Conservation (phyloP, 768 basidiomycete genomes). For the Pleurotus tuoliensis region DNA sequence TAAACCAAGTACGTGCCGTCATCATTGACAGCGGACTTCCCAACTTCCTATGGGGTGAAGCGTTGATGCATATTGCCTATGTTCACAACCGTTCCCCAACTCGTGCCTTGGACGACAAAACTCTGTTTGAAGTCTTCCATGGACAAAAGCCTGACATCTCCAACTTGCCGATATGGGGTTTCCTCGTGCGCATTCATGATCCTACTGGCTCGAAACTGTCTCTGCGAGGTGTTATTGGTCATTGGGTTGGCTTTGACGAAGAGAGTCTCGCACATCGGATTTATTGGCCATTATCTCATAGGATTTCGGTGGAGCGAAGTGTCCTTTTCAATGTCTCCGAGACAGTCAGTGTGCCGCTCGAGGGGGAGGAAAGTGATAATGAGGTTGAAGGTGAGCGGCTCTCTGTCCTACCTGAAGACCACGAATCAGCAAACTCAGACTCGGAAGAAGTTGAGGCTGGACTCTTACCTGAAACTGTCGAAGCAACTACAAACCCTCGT, state of each 20-base stretch:
- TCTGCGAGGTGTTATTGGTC: slow-evolving; percentile 18
- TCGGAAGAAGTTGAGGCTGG: neutral
- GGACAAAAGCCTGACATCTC: slow-evolving; percentile 25
- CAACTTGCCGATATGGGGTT: slow-evolving; percentile 25
- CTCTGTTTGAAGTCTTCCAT: slow-evolving; percentile 19
- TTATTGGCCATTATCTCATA: slow-evolving; percentile 26
- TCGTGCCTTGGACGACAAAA: slow-evolving; percentile 16
- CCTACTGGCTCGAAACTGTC: slow-evolving; percentile 20
- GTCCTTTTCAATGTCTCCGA: slow-evolving; percentile 14
- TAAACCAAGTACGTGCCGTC: slow-evolving; percentile 22
- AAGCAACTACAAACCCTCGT: neutral
- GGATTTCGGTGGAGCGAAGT: slow-evolving; percentile 21
- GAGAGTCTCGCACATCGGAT: slow-evolving; percentile 25
- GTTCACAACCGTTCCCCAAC: slow-evolving; percentile 30
- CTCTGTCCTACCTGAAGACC: neutral
- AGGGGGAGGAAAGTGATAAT: slow-evolving; percentile 21
- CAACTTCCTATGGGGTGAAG: slow-evolving; percentile 32
- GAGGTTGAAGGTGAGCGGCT: neutral
- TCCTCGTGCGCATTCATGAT: slow-evolving; percentile 22
- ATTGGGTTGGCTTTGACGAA: slow-evolving; percentile 31
- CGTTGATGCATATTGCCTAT: slow-evolving; percentile 26
- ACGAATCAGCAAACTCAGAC: neutral
- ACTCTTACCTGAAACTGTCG: neutral
- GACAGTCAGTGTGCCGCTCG: slow-evolving; percentile 9
- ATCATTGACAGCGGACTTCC: slow-evolving; percentile 22